Evolutionary conservation across 805 yeast genomes (phyloP), one percentile per base, ranked within the genome.

Genomic region (Cyberlindnera amylophila): DNA sequence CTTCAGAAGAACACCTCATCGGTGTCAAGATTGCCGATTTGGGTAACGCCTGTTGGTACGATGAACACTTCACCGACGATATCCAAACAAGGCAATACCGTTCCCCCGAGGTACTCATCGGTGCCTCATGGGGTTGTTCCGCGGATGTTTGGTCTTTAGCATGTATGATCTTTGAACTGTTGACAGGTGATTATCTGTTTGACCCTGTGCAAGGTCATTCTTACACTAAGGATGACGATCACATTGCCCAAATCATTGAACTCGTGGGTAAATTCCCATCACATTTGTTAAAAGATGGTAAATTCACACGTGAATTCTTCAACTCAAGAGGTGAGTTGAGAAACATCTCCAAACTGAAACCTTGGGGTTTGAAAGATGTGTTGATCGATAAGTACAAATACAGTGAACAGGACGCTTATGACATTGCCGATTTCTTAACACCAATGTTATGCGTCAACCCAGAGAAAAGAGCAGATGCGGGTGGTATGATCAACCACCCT

Each of bases 101-200:
- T 34, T 78, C 96, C 0, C 98, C 98, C 1, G 99, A 91, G 57
- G 86, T 84, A 5, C 63, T 86, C 13, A 55, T 85, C 15, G 93
- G 95, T 0, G 76, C 85, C 9, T 71, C 77, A 26, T 93, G 99
- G 99, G 99, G 99, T 1, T 89, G 96, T 39, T 81, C 91, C 41
- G 83, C 95, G 1, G 99, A 93, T 64, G 75, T 91, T 38, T 93
- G 99, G 99, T 86, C 96, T n/a, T 70, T 86, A 54, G 97, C 95
- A 0, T 90, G 98, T 65, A 66, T 93, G 57, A 71, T 86, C 1
- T 93, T 93, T 64, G 99, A 93, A 66, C 71, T 93, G 18, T 64
- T 91, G 34, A 91, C 99, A 0, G 98, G 98, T 3, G 98, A 91
- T 63, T 90, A 90, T 57, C 63, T 93, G 39, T 93, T 91, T 62